phyloP scores from a whole-genome alignment of 768 basidiomycete species.

The Calocera cornea region DNA sequence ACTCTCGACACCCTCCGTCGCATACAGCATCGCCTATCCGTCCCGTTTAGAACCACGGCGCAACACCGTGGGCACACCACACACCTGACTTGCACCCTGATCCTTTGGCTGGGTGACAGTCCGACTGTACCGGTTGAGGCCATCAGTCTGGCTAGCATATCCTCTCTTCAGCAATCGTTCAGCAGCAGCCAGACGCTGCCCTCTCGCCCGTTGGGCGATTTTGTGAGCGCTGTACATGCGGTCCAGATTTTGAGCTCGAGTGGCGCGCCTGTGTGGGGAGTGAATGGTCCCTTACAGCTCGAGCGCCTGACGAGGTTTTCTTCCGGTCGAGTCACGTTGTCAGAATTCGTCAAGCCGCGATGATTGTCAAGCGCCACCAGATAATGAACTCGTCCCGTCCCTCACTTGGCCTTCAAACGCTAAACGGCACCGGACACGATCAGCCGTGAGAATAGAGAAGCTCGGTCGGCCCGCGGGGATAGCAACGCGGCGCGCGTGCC shows the following conservation, averaged over 20 bases:
- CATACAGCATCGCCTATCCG: constrained; percentile 88
- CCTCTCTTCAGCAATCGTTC: not conserved
- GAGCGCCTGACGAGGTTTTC: constrained; percentile 4
- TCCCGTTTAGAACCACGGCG: constrained; percentile 3
- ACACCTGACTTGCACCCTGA: constrained; percentile 87
- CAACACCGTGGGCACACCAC: not conserved
- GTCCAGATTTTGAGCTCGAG: not conserved
- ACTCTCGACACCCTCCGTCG: constrained; percentile 76
- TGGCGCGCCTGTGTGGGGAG: not conserved
- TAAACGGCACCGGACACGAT: too few relatives aligned
- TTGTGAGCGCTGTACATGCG: not conserved
- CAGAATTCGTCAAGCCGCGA: not conserved
- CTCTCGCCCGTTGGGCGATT: not conserved
- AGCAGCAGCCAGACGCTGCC: not conserved
- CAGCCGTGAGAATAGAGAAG: too few relatives aligned
- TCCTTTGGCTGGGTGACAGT: constrained; percentile 80
- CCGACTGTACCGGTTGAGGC: constrained; percentile 53
- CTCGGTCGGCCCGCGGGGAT: too few relatives aligned
- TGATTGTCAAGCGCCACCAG: too few relatives aligned
- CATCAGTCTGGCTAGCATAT: constrained; percentile 11
- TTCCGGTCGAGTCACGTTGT: constrained; percentile 7
- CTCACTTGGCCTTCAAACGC: too few relatives aligned
- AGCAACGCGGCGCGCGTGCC: too few relatives aligned
- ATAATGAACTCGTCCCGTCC: too few relatives aligned
- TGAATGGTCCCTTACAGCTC: not conserved